Evolutionary conservation across 2,329 filamentous ascomycete genomes (phyloP).

Genomic region (Alternaria sp.): DNA sequence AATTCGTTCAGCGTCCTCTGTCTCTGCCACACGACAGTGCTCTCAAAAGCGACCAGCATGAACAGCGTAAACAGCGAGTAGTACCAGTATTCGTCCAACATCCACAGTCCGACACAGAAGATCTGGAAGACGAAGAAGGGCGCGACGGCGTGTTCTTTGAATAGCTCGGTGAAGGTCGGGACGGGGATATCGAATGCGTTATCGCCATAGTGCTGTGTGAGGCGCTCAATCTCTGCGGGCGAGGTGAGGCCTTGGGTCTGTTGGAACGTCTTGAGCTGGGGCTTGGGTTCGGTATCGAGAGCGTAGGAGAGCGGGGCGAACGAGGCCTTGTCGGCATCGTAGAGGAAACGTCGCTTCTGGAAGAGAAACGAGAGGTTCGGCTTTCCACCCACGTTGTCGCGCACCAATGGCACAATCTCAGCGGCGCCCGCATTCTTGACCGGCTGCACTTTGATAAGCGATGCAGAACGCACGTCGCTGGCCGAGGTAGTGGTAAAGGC

Average conservation of each 20-base stretch:
- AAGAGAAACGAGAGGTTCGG: conserved; percentile 88
- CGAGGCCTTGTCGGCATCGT: conserved; percentile 72
- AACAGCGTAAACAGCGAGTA: conserved; percentile 98
- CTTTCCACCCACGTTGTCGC: conserved; percentile 79
- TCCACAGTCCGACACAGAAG: conserved; percentile 98
- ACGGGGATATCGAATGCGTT: conserved; percentile 99
- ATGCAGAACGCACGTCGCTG: conserved; percentile 73
- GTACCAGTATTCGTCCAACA: conserved; percentile 99
- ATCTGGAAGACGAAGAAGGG: conserved; percentile 99
- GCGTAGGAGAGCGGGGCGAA: conserved; percentile 85
- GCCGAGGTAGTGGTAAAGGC: conserved; percentile 81
- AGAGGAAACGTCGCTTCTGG: conserved; percentile 96
- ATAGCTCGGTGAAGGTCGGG: conserved; percentile 92
- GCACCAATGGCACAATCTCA: conserved; percentile 83
- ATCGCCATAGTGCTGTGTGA: conserved; percentile 91
- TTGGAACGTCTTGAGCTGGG: conserved; percentile 79
- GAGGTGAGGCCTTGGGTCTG: conserved; percentile 76
- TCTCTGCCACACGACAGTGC: conserved; percentile 98
- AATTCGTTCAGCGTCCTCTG: conserved; percentile 96
- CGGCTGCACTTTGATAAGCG: conserved; percentile 92
- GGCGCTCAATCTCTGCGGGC: conserved; percentile 76
- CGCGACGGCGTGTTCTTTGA: conserved; percentile 97
- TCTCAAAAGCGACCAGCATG: conserved; percentile 98
- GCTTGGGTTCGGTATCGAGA: conserved; percentile 86
- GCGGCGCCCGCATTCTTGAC: conserved; percentile 85